These are phyloP conservation scores for Sphagnum magellanicum DNA, from an alignment of 228 moss, liverwort and hornwort species.

Conservation along the genomic window DNA sequence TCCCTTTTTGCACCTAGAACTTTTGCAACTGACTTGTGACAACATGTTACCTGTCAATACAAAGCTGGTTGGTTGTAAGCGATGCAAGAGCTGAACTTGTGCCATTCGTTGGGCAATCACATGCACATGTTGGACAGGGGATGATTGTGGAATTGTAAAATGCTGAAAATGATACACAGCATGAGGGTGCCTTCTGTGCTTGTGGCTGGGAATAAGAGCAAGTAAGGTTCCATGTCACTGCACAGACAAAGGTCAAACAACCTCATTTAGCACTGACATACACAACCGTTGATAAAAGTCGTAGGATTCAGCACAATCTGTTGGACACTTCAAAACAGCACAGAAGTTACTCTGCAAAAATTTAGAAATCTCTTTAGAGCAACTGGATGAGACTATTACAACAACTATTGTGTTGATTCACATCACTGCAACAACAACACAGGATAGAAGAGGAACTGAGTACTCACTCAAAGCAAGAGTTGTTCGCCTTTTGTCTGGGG, in stretches of 20 bases:
- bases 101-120: conserved; percentile 50
- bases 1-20: no score
- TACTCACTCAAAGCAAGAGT: conserved; percentile 59
- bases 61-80: conserved; percentile 31
- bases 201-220: conserved; percentile 63
- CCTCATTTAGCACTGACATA: no score
- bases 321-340: no score
- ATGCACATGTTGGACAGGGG: conserved; percentile 68
- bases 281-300: no score
- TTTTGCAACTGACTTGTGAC: no score
- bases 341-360: no score
- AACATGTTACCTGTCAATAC: conserved; percentile 43
- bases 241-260: conserved; percentile 5
- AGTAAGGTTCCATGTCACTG: conserved; percentile 90
- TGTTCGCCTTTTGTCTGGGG: conserved; percentile 35
- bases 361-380: no score
- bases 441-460: neutral
- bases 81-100: conserved; percentile 27
- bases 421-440: no score
- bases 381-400: no score
- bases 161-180: conserved; percentile 88
- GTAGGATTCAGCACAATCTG: no score
- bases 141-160: conserved; percentile 79
- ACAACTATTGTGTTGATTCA: no score
- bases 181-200: conserved; percentile 62